Evolutionary conservation across 495 filamentous ascomycete genomes (phyloP).

Genomic region (Poronia punctata): DNA sequence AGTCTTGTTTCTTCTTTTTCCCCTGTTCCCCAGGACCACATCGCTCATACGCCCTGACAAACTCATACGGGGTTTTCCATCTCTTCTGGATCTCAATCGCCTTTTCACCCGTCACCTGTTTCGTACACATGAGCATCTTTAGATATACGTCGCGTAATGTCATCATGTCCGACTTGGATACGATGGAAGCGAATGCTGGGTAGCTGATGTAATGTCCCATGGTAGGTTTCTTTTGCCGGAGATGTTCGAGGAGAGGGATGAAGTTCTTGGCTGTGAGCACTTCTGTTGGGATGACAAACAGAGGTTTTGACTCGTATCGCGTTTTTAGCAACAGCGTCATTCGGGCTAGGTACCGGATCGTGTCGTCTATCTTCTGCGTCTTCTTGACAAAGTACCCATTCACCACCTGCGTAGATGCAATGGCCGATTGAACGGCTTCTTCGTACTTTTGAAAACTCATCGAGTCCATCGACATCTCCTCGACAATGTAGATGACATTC

Average conservation of each 20-base stretch:
- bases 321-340: slow-evolving; percentile 66
- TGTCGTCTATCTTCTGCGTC: slow-evolving; percentile 70
- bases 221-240: slow-evolving; percentile 39
- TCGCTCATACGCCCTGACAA: slow-evolving; percentile 60
- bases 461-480: slow-evolving; percentile 55
- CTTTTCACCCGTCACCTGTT: slow-evolving; percentile 72
- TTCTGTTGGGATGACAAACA: slow-evolving; percentile 57
- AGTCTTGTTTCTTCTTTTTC: slow-evolving; percentile 40
- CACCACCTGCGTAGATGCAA: slow-evolving; percentile 74
- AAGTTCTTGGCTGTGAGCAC: slow-evolving; percentile 65
- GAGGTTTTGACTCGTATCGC: slow-evolving; percentile 51
- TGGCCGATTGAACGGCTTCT: slow-evolving; percentile 64
- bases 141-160: slow-evolving; percentile 70
- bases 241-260: slow-evolving; percentile 53
- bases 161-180: slow-evolving; percentile 66
- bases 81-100: slow-evolving; percentile 70
- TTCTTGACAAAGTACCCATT: slow-evolving; percentile 78
- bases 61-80: slow-evolving; percentile 65
- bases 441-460: slow-evolving; percentile 46
- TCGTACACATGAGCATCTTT: slow-evolving; percentile 84
- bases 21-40: slow-evolving; percentile 39
- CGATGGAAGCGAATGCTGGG: slow-evolving; percentile 60
- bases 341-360: slow-evolving; percentile 67
- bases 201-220: slow-evolving; percentile 62
- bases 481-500: slow-evolving; percentile 76